Conservation (phyloP, 164 flowering plant genomes). For the Warburgia ugandensis region DNA sequence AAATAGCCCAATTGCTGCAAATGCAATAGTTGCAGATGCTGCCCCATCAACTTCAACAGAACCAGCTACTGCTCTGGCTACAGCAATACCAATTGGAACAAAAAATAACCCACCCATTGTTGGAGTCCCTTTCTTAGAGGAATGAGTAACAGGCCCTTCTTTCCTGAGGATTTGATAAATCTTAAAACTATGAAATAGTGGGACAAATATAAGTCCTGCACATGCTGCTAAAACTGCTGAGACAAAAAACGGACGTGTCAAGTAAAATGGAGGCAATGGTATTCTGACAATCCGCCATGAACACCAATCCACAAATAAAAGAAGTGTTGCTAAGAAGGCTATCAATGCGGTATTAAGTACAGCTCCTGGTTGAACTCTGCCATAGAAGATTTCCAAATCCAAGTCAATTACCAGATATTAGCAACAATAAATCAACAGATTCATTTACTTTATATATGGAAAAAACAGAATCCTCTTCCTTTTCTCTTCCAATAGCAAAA, state of each 20-base stretch:
- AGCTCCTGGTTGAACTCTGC: conserved; percentile 62
- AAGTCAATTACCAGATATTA: neutral
- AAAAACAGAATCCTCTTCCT: neutral
- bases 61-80: conserved; percentile 48
- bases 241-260: conserved; percentile 62
- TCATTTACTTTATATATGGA: neutral
- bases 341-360: conserved; percentile 53
- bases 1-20: conserved; percentile 68
- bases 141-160: conserved; percentile 43
- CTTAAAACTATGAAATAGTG: conserved; percentile 47
- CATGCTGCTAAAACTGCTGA: conserved; percentile 44
- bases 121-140: conserved; percentile 51
- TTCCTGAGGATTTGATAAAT: conserved; percentile 37
- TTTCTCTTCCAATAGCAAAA: neutral
- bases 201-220: conserved; percentile 65
- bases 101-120: conserved; percentile 93
- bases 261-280: conserved; percentile 59
- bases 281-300: conserved; percentile 87
- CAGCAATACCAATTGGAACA: conserved; percentile 64
- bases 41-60: conserved; percentile 68
- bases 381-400: conserved; percentile 7
- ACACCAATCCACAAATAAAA: conserved; percentile 66
- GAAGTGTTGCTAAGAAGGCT: conserved; percentile 39
- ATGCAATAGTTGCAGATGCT: conserved; percentile 53
- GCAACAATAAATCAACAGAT: conserved; percentile 3